phyloP scores from a whole-genome alignment of 495 filamentous ascomycete genomes.

The Parathielavia hyrcaniae region DNA sequence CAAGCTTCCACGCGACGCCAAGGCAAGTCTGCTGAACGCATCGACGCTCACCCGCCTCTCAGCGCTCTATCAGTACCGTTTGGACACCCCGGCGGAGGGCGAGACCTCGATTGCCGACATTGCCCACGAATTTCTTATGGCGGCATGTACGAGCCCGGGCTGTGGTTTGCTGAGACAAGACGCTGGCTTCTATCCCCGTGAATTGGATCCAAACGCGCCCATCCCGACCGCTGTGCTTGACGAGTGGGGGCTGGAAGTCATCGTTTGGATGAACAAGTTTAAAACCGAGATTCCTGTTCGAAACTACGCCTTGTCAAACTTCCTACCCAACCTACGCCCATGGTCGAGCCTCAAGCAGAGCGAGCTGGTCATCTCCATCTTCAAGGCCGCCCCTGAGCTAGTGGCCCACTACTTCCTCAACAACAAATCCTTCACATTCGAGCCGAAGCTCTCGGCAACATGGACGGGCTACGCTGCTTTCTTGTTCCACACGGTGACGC shows the following conservation, averaged over 20 bases:
- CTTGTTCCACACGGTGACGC: slow-evolving; percentile 66
- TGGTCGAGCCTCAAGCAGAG: slow-evolving; percentile 75
- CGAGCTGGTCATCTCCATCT: slow-evolving; percentile 72
- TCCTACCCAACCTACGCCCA: slow-evolving; percentile 73
- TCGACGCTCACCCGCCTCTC: slow-evolving; percentile 65
- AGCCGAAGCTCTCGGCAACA: slow-evolving; percentile 81
- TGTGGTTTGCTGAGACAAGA: slow-evolving; percentile 63
- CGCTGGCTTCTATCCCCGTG: slow-evolving; percentile 67
- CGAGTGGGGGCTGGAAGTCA: slow-evolving; percentile 62
- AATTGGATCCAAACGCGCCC: slow-evolving; percentile 50
- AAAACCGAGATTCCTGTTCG: slow-evolving; percentile 60
- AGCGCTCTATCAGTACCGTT: slow-evolving; percentile 60
- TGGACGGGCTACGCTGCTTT: slow-evolving; percentile 93
- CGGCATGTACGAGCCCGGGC: slow-evolving; percentile 63
- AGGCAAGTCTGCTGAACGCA: slow-evolving; percentile 64
- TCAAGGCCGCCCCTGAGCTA: slow-evolving; percentile 73
- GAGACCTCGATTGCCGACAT: slow-evolving; percentile 47
- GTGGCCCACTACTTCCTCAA: slow-evolving; percentile 76
- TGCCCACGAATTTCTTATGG: slow-evolving; percentile 64
- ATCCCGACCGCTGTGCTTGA: slow-evolving; percentile 41
- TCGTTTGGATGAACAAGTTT: slow-evolving; percentile 61
- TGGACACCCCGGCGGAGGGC: slow-evolving; percentile 25
- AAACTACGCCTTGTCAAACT: slow-evolving; percentile 66
- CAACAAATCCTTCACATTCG: slow-evolving; percentile 74
- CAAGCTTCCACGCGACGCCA: slow-evolving; percentile 60